Conservation (phyloP, 1,139 yeast species). For the Lodderomyces jiufengensis region DNA sequence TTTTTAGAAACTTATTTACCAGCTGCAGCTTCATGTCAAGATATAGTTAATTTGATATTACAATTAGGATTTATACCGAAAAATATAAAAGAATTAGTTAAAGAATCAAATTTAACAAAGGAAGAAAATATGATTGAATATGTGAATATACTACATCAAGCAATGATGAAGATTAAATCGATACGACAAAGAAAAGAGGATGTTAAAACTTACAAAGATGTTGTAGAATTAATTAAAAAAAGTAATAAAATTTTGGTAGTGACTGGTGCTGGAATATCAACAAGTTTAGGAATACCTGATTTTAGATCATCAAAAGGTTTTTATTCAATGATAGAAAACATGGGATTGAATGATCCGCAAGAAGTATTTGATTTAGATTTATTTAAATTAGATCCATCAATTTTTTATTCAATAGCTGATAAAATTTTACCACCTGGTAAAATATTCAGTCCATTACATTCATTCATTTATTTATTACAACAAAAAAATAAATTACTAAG, state of each 20-base stretch:
- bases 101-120: slow-evolving; percentile 14
- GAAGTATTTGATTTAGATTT: slow-evolving; percentile 82
- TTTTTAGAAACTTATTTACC: slow-evolving; percentile 63
- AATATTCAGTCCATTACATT: slow-evolving; percentile 80
- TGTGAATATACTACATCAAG: slow-evolving; percentile 51
- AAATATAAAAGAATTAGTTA: slow-evolving; percentile 18
- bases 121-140: slow-evolving; percentile 46
- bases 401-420: slow-evolving; percentile 85
- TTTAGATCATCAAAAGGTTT: slow-evolving; percentile 89
- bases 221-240: slow-evolving; percentile 47
- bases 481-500: slow-evolving; percentile 77
- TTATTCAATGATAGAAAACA: slow-evolving; percentile 63
- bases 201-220: slow-evolving; percentile 60
- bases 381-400: slow-evolving; percentile 73
- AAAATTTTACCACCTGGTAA: slow-evolving; percentile 79
- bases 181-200: slow-evolving; percentile 51
- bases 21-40: slow-evolving; percentile 51
- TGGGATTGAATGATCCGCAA: slow-evolving; percentile 87
- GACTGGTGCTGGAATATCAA: slow-evolving; percentile 96
- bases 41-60: slow-evolving; percentile 46
- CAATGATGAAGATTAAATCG: slow-evolving; percentile 56
- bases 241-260: slow-evolving; percentile 70
- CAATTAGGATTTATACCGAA: slow-evolving; percentile 53
- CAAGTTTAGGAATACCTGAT: slow-evolving; percentile 91
- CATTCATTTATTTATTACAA: slow-evolving; percentile 71